These are phyloP conservation scores for Actinomucor elegans DNA, from an alignment of 371 early-diverging fungal genomes.

Conservation along the genomic window DNA sequence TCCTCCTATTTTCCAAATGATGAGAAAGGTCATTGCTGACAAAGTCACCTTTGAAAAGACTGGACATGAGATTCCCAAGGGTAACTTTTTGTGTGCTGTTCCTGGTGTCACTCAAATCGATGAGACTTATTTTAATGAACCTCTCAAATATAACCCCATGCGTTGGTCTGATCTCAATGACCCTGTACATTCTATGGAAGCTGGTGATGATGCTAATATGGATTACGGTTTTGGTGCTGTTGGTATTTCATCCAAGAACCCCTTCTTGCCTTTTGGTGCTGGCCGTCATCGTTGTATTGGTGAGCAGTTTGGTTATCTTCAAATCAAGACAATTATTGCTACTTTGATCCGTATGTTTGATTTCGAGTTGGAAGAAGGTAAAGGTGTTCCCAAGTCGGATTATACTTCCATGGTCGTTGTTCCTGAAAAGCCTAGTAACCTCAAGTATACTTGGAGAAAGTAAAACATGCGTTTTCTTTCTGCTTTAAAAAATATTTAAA, in stretches of 20 bases:
- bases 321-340: constrained; percentile 91
- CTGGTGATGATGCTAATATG: constrained; percentile 67
- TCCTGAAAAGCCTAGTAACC: constrained; percentile 68
- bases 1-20: constrained; percentile 91
- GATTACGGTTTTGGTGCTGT: constrained; percentile 89
- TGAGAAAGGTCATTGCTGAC: constrained; percentile 86
- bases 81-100: constrained; percentile 84
- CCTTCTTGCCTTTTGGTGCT: constrained; percentile 96
- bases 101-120: constrained; percentile 87
- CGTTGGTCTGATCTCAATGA: constrained; percentile 71
- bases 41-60: constrained; percentile 66
- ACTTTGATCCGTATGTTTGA: constrained; percentile 79
- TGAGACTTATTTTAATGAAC: constrained; percentile 74
- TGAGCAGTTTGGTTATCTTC: constrained; percentile 94
- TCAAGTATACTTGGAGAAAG: constrained; percentile 68
- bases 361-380: constrained; percentile 55
- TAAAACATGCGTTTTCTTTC: constrained; percentile 17
- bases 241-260: constrained; percentile 68
- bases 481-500: too few relatives aligned
- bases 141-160: constrained; percentile 75
- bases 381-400: constrained; percentile 79
- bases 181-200: constrained; percentile 50
- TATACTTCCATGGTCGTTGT: constrained; percentile 91
- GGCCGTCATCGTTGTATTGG: constrained; percentile 98
- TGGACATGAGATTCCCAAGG: constrained; percentile 86